Evolutionary conservation across 1,284 basidiomycete genomes (phyloP).

Genomic region (Anthracocystis walkeri): DNA sequence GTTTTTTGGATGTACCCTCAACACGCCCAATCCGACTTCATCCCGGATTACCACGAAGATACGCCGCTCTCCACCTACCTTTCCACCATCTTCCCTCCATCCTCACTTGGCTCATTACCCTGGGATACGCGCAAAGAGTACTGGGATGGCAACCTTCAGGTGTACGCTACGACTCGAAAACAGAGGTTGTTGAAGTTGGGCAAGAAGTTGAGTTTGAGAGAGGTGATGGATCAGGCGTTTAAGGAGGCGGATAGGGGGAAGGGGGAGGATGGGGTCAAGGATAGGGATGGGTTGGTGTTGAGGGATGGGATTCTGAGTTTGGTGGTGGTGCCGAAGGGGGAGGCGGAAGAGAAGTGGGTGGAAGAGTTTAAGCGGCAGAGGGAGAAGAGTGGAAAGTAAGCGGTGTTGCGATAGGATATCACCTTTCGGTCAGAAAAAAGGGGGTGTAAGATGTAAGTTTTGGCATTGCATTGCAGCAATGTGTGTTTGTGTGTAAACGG

Average conservation of each 20-base stretch:
- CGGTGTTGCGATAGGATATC: too few species aligned
- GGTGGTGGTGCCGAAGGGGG: slow-evolving; percentile 84
- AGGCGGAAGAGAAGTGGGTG: slow-evolving; percentile 83
- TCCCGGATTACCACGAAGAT: slow-evolving; percentile 86
- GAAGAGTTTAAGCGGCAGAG: slow-evolving; percentile 74
- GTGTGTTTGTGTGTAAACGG: not conserved
- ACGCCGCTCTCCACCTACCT: slow-evolving; percentile 85
- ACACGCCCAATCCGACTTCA: slow-evolving; percentile 86
- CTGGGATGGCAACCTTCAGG: slow-evolving; percentile 76
- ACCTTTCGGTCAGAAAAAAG: too few species aligned
- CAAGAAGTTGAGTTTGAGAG: slow-evolving; percentile 83
- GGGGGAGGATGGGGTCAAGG: slow-evolving; percentile 72
- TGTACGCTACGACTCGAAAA: slow-evolving; percentile 84
- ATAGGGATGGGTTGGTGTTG: slow-evolving; percentile 83
- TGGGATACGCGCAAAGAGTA: slow-evolving; percentile 88
- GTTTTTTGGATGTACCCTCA: slow-evolving; percentile 94
- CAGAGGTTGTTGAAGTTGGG: slow-evolving; percentile 88
- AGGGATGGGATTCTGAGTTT: slow-evolving; percentile 88
- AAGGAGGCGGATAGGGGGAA: slow-evolving; percentile 74
- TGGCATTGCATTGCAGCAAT: not conserved
- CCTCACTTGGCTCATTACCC: slow-evolving; percentile 74
- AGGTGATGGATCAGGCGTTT: slow-evolving; percentile 74
- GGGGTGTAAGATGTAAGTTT: too few species aligned
- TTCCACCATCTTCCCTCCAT: slow-evolving; percentile 81
- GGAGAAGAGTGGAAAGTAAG: too few species aligned